phyloP scores from a whole-genome alignment of 768 basidiomycete genomes.

The Tylopilus cervinicoccineus region DNA sequence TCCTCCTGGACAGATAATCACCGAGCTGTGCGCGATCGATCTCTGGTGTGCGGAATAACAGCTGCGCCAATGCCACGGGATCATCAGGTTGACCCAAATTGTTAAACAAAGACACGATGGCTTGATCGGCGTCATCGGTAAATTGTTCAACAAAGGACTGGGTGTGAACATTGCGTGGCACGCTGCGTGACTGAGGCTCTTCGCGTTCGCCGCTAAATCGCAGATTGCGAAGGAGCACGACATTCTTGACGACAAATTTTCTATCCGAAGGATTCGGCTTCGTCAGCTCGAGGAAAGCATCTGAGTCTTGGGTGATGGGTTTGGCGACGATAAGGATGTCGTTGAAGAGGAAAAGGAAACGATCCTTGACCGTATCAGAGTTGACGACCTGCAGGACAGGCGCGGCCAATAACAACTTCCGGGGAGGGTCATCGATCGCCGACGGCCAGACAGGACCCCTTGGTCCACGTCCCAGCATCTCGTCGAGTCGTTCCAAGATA shows the following conservation, averaged over 20 bases:
- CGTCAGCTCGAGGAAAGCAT: constrained; percentile 53
- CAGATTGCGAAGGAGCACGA: constrained; percentile 71
- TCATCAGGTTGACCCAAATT: constrained; percentile 61
- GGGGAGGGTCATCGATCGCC: constrained; percentile 78
- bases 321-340: constrained; percentile 94
- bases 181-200: constrained; percentile 47
- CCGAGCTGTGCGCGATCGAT: constrained; percentile 82
- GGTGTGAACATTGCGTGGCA: constrained; percentile 58
- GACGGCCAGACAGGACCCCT: constrained; percentile 58
- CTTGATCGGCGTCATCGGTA: constrained; percentile 71
- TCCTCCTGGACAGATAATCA: constrained; percentile 72
- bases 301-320: constrained; percentile 70
- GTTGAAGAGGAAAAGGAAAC: constrained; percentile 95
- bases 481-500: constrained; percentile 68
- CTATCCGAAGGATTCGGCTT: constrained; percentile 60
- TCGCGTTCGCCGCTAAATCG: constrained; percentile 68
- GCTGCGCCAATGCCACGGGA: constrained; percentile 67
- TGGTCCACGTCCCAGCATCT: constrained; percentile 59
- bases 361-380: constrained; percentile 90
- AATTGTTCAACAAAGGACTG: constrained; percentile 78
- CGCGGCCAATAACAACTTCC: constrained; percentile 79
- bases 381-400: constrained; percentile 94
- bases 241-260: constrained; percentile 85
- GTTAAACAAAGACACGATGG: constrained; percentile 66
- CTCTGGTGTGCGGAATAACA: constrained; percentile 79